Evolutionary conservation across 1,284 basidiomycete genomes (phyloP).

Genomic region (Vanrija pseudolonga): DNA sequence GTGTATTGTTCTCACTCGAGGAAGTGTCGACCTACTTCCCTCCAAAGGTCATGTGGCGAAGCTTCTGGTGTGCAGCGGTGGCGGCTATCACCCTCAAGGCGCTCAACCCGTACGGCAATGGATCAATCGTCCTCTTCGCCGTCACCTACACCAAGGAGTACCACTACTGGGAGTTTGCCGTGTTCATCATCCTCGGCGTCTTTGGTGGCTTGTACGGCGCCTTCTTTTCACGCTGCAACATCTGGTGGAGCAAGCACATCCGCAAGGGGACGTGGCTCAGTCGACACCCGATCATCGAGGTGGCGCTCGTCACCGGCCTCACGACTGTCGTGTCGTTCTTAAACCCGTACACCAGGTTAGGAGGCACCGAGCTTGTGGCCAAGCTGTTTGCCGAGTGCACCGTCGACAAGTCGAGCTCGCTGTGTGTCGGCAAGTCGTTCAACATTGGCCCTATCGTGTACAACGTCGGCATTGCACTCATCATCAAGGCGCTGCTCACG

Average conservation of each 20-base stretch:
- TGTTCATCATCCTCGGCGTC: slow-evolving; percentile 80
- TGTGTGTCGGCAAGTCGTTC: slow-evolving; percentile 67
- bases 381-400: slow-evolving; percentile 83
- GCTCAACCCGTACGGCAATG: slow-evolving; percentile 80
- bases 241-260: slow-evolving; percentile 77
- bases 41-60: slow-evolving; percentile 86
- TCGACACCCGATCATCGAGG: slow-evolving; percentile 76
- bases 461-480: slow-evolving; percentile 67
- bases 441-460: slow-evolving; percentile 65
- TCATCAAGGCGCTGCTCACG: slow-evolving; percentile 79
- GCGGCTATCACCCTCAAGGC: slow-evolving; percentile 83
- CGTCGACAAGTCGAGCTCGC: slow-evolving; percentile 59
- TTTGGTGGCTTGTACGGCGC: slow-evolving; percentile 93
- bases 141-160: slow-evolving; percentile 48
- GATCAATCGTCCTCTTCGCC: slow-evolving; percentile 51
- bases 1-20: slow-evolving; percentile 85
- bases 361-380: slow-evolving; percentile 85
- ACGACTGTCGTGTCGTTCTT: slow-evolving; percentile 77
- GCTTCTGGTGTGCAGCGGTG: slow-evolving; percentile 93
- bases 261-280: slow-evolving; percentile 77
- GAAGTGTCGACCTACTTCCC: slow-evolving; percentile 96
- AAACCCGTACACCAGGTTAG: slow-evolving; percentile 88
- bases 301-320: slow-evolving; percentile 71
- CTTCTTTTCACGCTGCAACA: slow-evolving; percentile 80
- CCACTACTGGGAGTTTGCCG: slow-evolving; percentile 53